Conservation (phyloP, 352 stramenopile species). For the Phytophthora gonapodyides region DNA sequence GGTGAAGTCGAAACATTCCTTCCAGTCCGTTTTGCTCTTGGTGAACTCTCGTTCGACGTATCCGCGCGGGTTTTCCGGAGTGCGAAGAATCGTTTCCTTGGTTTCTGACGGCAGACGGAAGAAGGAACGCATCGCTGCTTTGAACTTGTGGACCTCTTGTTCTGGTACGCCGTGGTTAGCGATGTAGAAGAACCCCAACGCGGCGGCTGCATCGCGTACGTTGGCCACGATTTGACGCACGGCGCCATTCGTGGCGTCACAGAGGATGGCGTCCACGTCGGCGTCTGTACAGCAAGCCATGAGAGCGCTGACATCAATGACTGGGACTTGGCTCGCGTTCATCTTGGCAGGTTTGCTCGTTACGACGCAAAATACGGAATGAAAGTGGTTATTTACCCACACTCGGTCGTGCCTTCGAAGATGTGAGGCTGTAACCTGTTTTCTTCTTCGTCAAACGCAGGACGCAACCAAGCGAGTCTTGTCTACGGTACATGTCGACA, state of each 20-base stretch:
- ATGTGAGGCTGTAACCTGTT: no score
- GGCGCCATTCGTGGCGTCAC: constrained; percentile 5
- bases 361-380: no score
- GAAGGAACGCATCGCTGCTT: constrained; percentile 71
- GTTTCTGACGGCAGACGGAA: constrained; percentile 75
- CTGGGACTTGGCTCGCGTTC: no score
- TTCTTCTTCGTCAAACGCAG: no score
- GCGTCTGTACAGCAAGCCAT: no score
- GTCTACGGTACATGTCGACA: no score
- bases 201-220: constrained; percentile 36
- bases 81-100: constrained; percentile 67
- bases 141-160: constrained; percentile 71
- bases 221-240: constrained; percentile 46
- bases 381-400: no score
- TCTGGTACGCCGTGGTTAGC: constrained; percentile 73
- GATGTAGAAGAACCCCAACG: constrained; percentile 95
- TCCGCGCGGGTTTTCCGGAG: constrained; percentile 83
- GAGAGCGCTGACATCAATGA: no score
- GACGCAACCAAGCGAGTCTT: no score
- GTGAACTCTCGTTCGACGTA: constrained; percentile 95
- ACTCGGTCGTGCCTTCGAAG: no score
- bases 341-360: no score
- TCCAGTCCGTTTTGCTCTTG: constrained; percentile 93
- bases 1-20: constrained; percentile 76
- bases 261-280: no score